Base-by-base conservation (phyloP, 2,329 filamentous ascomycete species). In the Aspergillus felis region DNA sequence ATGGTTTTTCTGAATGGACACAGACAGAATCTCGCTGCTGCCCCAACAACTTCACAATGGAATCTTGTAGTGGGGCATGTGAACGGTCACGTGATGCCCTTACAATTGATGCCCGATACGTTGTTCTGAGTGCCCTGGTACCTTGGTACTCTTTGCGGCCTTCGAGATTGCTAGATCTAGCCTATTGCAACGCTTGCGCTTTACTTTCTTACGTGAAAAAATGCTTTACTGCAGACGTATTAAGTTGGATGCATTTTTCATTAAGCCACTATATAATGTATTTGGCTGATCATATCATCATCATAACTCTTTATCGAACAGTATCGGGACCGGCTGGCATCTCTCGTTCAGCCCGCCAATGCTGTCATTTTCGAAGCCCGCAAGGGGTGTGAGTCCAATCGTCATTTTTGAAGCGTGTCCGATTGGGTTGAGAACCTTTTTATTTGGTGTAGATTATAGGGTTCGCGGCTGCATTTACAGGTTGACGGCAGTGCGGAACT, bases 401-500 rank as follows among this genome's bases (percentile, higher is more conserved):
- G 51, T 61, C 32, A 46, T 24, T 49, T 29, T 12, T 42, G 44
- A 55, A 24, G 49, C 35, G 53, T 46, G 44, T 32, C 27, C 28
- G 29, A 22, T 54, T 59, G 54, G 52, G 47, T 56, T 38, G 41
- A 24, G 41, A 29, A 49, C 47, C 51, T 46, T 51, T 10, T n/a
- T n/a, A n/a, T n/a, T 12, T 4, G 3, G n/a, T 46, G 27, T 12
- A 20, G 24, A 22, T 35, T 49, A 24, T 52, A 53, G 8, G 28
- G 42, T 56, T 47, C 28, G 29, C 50, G 50, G 53, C 62, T 61
- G 60, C 65, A 68, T 78, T 87, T 91, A 96, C 80, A 97, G 79
- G 83, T 90, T 92, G 72, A 97, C 88, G 63, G 93, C 81, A 69
- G 81, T 92, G 82, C 93, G 90, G 91, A 97, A 99, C 75, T 91